A percentile compares a stretch with the other conserved stretches of the same genome.
Conservation (phyloP, 139 green algal species). For the Picochlorum sp. region DNA sequence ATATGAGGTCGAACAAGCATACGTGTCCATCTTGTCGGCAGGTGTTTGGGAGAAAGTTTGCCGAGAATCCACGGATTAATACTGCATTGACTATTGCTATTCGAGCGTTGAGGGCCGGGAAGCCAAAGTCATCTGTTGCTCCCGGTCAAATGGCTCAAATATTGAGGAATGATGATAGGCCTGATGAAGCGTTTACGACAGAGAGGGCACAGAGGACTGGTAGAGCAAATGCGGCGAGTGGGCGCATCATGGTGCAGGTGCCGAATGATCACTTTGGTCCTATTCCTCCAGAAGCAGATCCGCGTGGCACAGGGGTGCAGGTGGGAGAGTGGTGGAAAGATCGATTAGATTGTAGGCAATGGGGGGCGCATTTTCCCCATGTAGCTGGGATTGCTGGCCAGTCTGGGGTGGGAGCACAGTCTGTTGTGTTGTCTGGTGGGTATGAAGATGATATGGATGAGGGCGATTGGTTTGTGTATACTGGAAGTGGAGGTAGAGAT, state of each 20-base stretch:
- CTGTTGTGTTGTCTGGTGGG: constrained; percentile 62
- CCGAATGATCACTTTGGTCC: constrained; percentile 88
- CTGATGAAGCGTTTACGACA: constrained; percentile 86
- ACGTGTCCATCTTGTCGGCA: constrained; percentile 75
- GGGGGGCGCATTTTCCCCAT: constrained; percentile 89
- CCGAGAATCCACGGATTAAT: constrained; percentile 80
- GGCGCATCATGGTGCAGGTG: constrained; percentile 84
- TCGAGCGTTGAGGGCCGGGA: constrained; percentile 50
- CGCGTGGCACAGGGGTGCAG: constrained; percentile 60
- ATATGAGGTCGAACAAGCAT: constrained; percentile 64
- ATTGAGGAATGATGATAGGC: constrained; percentile 51
- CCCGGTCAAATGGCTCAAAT: constrained; percentile 16
- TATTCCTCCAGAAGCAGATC: constrained; percentile 82
- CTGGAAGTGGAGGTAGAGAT: constrained; percentile 78
- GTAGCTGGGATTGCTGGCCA: constrained; percentile 94
- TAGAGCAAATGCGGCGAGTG: constrained; percentile 75
- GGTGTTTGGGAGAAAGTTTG: constrained; percentile 58
- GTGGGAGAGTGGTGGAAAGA: constrained; percentile 87
- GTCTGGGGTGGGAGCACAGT: constrained; percentile 63
- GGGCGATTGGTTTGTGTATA: constrained; percentile 96
- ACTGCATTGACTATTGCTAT: constrained; percentile 68
- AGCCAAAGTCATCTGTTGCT: not conserved
- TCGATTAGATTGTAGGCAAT: constrained; percentile 90
- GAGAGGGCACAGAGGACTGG: constrained; percentile 62
- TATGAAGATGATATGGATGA: constrained; percentile 92